Base-by-base conservation (phyloP, 805 yeast genomes). In the Priceomyces castillae region DNA sequence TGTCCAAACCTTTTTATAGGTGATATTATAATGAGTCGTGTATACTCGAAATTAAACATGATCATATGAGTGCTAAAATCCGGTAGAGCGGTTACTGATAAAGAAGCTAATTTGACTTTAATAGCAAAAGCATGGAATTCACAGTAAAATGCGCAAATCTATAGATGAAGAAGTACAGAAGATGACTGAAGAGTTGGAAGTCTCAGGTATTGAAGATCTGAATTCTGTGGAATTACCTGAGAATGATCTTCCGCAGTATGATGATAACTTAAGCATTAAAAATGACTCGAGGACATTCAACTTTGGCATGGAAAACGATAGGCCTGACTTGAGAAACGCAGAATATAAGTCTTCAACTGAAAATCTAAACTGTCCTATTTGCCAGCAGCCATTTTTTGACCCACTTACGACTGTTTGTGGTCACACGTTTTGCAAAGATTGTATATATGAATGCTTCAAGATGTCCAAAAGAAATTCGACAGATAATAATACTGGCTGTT, bases 371-470 rank as follows among this genome's bases (percentile, higher is more conserved):
- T 71, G 90, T 50, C 87, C 89, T 3, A 78, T 83, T n/a, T 83
- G 90, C 58, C 82, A 78, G 46, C 74, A 75, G 31, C 85, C 86
- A 4, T 77, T 83, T 48, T 69, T 80, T 6, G 69, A 70, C 28
- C 89, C 90, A 1, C 65, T 74, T 48, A 76, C 82, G 4, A 84
- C 89, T 1, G 58, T 69, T 1, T 83, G 90, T 61, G 85, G 86
- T 1, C 89, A 83, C 54, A 80, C 85, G 0, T 83, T 82, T 51
- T 83, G 90, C 58, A 67, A 68, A 43, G 66, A 62, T 9, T 82
- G 89, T 53, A 64, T 82, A 3, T 51, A 57, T 40, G 80, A 74
- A 49, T 69, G 77, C 37, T 57, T 77, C 19, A 69, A 62, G 59
- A 41, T 52, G 71, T 37, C 73, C 57, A 35, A 58, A 49, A 41